Evolutionary conservation across 768 basidiomycete genomes (phyloP).

Genomic region (Hericium alpestre): DNA sequence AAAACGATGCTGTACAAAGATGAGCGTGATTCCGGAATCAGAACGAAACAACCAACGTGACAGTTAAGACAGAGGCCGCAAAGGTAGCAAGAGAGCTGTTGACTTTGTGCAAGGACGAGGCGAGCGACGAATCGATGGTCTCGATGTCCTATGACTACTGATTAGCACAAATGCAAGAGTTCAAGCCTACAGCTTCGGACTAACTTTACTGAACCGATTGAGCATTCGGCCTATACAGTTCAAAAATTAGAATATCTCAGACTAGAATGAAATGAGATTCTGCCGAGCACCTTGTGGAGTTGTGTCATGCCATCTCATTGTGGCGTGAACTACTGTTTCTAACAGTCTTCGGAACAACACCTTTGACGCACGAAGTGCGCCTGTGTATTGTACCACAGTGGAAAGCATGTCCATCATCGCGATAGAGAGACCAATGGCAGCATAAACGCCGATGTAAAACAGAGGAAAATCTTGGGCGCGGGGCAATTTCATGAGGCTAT

Average conservation of each 20-base stretch:
- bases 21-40: neutral
- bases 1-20: conserved; percentile 45
- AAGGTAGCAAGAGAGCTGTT: conserved; percentile 72
- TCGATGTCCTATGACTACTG: conserved; percentile 52
- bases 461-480: conserved; percentile 49
- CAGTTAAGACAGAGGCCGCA: conserved; percentile 62
- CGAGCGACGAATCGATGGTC: conserved; percentile 70
- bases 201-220: conserved; percentile 70
- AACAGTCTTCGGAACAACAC: conserved; percentile 42
- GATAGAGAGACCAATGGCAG: conserved; percentile 42
- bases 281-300: conserved; percentile 55
- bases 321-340: conserved; percentile 63
- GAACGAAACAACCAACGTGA: conserved; percentile 37
- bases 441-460: conserved; percentile 67
- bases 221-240: conserved; percentile 57
- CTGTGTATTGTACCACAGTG: conserved; percentile 47
- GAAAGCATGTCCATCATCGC: conserved; percentile 38
- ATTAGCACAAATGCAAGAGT: neutral
- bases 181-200: neutral
- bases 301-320: conserved; percentile 77
- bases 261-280: neutral
- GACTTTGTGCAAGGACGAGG: conserved; percentile 60
- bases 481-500: conserved; percentile 19
- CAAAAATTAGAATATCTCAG: neutral
- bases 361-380: conserved; percentile 32